Evolutionary conservation across 805 yeast genomes (phyloP), one percentile per base, ranked within the genome.

Genomic region (Priceomyces medius): DNA sequence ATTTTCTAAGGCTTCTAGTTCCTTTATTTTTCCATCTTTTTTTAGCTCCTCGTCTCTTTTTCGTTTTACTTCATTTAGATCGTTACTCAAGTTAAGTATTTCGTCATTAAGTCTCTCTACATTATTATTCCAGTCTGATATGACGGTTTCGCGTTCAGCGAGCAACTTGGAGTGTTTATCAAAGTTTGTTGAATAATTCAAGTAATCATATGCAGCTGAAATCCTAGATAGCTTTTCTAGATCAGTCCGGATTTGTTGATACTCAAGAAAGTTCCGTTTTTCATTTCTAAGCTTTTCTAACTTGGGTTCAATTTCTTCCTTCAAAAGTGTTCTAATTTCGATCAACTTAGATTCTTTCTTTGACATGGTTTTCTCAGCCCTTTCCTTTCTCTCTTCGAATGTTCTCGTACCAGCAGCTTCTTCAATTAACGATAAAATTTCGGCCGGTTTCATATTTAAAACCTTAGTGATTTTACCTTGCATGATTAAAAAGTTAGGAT

Each of bases 381-480:
- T 87, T 44, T 86, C 95, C 53, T 91, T 82, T 48, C 97, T 79
- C 47, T 89, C 96, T 61, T 93, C 98, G 57, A 88, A 93, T 75
- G 91, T 87, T 48, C 91, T 81, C 0, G 99, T 93, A 4, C 99
- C 99, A 0, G 99, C 96, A 0, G 99, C 99, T 65, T 93, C 99
- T 63, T 93, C 99, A 41, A 93, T 88, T 51, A 93, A 73, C 3
- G 96, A 83, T 48, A 93, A 65, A 31, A 91, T 86, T 61, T 93
- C 98, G 1, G 80, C 70, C 1, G 99, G 95, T 54, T 87, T 88
- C 98, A 93, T 93, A 61, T 93, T 93, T 55, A 93, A 74, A 49
- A 93, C 97, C 61, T 93, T 91, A 24, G 99, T 95, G 66, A 95
- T 93, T 59, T 89, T 88, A 45, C 99, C 99, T 66, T 93, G 99